phyloP scores from a whole-genome alignment of 1,284 basidiomycete genomes.

The Cerrena zonata region DNA sequence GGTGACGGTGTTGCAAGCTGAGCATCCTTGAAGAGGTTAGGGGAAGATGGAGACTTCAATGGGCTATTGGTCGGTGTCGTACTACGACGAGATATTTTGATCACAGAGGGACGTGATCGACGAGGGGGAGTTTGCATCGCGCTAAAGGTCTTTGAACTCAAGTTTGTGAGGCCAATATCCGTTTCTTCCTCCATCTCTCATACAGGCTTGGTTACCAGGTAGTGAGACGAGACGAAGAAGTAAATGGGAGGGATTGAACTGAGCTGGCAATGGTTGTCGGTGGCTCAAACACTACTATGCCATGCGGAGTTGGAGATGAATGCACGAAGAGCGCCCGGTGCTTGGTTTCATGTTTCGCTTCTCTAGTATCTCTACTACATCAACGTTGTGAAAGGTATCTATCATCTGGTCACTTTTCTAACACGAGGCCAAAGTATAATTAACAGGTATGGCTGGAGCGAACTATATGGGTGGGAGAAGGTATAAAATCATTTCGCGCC shows the following conservation, averaged over 20 bases:
- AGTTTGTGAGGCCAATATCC: slow-evolving; percentile 27
- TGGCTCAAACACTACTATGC: neutral
- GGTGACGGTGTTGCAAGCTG: slow-evolving; percentile 7
- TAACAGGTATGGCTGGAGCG: slow-evolving; percentile 40
- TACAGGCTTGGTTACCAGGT: slow-evolving; percentile 2
- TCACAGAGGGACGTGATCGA: slow-evolving; percentile 10
- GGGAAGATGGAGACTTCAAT: slow-evolving; percentile 28
- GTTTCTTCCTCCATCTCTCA: slow-evolving; percentile 21
- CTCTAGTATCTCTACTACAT: neutral
- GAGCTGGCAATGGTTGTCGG: too few species aligned
- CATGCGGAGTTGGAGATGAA: neutral
- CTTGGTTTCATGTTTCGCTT: neutral
- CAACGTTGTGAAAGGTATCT: neutral
- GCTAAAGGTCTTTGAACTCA: slow-evolving; percentile 16
- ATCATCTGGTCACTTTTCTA: neutral
- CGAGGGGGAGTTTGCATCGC: slow-evolving; percentile 10
- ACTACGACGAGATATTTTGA: slow-evolving; percentile 7
- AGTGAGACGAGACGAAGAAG: neutral
- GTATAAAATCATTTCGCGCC: too few species aligned
- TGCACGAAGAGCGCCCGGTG: neutral
- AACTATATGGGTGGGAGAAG: slow-evolving; percentile 62
- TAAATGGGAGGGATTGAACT: neutral
- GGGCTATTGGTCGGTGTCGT: slow-evolving; percentile 8
- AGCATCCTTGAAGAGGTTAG: slow-evolving; percentile 22
- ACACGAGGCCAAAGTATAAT: neutral